Evolutionary conservation across 495 filamentous ascomycete genomes (phyloP), one percentile per base, ranked within the genome.

Genomic region (Parmelia sp.): DNA sequence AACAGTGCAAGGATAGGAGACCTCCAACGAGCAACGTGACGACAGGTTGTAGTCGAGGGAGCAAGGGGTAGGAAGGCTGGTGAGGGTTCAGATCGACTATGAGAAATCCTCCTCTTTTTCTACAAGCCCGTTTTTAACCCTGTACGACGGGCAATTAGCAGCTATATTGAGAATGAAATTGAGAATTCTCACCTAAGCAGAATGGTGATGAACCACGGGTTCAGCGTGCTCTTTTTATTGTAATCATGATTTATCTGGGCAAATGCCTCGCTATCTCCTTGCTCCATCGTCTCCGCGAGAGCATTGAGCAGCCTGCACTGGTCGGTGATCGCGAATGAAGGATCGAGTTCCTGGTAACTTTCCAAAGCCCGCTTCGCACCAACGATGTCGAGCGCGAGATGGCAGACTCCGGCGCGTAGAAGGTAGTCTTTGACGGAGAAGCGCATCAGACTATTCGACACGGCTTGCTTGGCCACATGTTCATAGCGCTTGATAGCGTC

Each of bases 151-250:
- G 14, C 23, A 25, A 5, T 49, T 14, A 49, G 45, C 45, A 7
- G 25, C 3, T 23, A 3, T 4, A n/a, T 1, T 12, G 23, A 25
- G 45, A 6, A 12, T 25, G n/a, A 12, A 27, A 17, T 1, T n/a
- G 4, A 11, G 12, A 25, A 25, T n/a, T n/a, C 45, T 17, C 45
- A 49, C 45, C 86, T 82, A 70, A 96, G 74, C 58, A 96, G 76
- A 44, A 96, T 81, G 44, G 88, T 91, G 62, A 89, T 95, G 86
- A 96, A 93, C 92, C 93, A 97, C 79, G 92, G 91, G 71, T 96
- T 91, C 70, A 96, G 80, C 78, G 8, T 7, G 39, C 14, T 40
- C 14, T 2, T 10, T 3, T 92, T 89, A 75, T 96, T 89, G 71
- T 80, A 96, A 68, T 89, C 84, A 76, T 88, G 93, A 59, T 96